phyloP scores from a whole-genome alignment of 75 land plant genomes.

The Isoetes taiwanensis region DNA sequence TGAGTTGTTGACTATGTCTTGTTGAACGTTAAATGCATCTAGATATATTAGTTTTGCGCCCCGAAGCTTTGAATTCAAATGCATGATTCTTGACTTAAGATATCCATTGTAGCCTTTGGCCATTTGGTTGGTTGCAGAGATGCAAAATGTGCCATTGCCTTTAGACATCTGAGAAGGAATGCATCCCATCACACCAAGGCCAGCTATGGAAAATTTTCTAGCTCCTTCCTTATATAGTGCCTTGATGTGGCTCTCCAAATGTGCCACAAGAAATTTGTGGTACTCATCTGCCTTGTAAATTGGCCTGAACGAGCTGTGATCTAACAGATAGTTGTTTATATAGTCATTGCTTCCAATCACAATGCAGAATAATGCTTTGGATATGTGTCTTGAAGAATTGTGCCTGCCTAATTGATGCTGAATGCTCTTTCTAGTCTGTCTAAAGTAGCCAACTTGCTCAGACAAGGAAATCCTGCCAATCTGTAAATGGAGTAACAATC shows the following conservation, averaged over 20 bases:
- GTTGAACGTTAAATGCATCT: too few species aligned
- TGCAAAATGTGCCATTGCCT: background rate
- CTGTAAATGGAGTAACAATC: background rate
- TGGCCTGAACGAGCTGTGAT: background rate
- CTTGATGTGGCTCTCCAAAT: background rate
- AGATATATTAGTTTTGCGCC: background rate
- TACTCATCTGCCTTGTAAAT: background rate
- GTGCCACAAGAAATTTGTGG: background rate
- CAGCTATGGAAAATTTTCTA: background rate
- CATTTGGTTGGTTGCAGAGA: background rate
- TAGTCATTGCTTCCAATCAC: slow-evolving; percentile 4
- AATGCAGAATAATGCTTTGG: background rate
- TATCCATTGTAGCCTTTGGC: background rate
- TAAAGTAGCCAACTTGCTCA: background rate
- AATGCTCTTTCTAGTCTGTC: background rate
- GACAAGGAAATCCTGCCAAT: background rate
- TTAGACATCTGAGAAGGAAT: background rate
- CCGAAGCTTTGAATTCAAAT: background rate
- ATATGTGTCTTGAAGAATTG: background rate
- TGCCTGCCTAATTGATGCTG: background rate
- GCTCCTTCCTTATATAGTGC: background rate
- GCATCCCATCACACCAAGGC: background rate
- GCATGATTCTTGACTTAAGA: background rate
- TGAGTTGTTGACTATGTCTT: too few species aligned
- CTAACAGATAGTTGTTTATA: slow-evolving; percentile 9